Evolutionary conservation across 1,284 basidiomycete species (phyloP).

Genomic region (Austropuccinia psidii): DNA sequence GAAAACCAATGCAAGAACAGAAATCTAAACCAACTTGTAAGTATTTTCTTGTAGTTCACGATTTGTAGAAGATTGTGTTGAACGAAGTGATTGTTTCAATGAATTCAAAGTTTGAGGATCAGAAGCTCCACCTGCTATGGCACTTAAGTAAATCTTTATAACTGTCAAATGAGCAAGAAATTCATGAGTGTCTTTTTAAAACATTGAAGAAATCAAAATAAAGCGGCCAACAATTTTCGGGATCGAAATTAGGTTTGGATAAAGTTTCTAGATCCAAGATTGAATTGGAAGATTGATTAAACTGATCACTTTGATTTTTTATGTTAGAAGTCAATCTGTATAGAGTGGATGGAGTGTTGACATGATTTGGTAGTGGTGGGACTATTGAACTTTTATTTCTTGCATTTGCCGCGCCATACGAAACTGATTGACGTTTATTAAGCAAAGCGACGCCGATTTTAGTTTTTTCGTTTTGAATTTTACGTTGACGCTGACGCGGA

Average conservation of each 20-base stretch:
- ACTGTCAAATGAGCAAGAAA: not conserved
- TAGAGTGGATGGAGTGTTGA: not conserved
- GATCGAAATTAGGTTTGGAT: slow-evolving; percentile 43
- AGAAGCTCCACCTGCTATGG: slow-evolving; percentile 5
- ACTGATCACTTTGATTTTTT: not conserved
- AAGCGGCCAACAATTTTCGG: slow-evolving; percentile 40
- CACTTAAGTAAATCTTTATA: slow-evolving; percentile 23
- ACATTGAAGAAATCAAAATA: not conserved
- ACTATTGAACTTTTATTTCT: slow-evolving; percentile 6
- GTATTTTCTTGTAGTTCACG: slow-evolving; percentile 42
- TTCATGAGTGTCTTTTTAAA: not conserved
- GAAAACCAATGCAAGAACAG: slow-evolving; percentile 34
- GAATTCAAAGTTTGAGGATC: slow-evolving; percentile 26
- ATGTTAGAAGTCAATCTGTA: not conserved
- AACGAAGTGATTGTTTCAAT: slow-evolving; percentile 20
- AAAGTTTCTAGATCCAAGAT: slow-evolving; percentile 43
- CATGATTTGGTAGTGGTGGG: not conserved
- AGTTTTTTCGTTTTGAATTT: slow-evolving; percentile 22
- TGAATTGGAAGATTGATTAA: slow-evolving; percentile 40
- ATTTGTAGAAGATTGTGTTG: slow-evolving; percentile 38
- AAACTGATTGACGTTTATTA: slow-evolving; percentile 45
- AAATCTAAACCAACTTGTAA: slow-evolving; percentile 42
- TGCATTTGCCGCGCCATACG: slow-evolving; percentile 38
- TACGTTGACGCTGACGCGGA: too few species aligned
- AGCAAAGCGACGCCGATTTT: slow-evolving; percentile 44